Percentiles rank a stretch among this genome's conserved stretches.
phyloP scores from a whole-genome alignment of 2,329 filamentous ascomycete genomes.

The Colletotrichum sp. region DNA sequence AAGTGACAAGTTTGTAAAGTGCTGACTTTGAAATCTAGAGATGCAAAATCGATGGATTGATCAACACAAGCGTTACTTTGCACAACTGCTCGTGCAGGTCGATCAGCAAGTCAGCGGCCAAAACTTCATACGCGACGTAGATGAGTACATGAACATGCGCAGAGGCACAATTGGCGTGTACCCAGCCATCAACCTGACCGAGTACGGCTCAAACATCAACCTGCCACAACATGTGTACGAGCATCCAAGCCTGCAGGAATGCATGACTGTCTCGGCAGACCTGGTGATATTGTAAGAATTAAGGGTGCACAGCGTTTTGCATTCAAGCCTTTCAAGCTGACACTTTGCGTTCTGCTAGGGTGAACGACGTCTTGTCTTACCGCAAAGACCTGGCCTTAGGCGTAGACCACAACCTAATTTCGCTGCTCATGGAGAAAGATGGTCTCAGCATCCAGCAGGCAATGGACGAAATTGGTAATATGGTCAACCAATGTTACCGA shows the following conservation, averaged over 20 bases:
- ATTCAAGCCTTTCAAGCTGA: neutral
- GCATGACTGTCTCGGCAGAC: neutral
- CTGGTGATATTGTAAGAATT: neutral
- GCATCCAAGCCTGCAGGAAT: neutral
- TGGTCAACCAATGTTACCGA: neutral
- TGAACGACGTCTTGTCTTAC: neutral
- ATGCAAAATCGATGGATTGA: neutral
- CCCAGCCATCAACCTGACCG: neutral
- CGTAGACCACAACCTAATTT: neutral
- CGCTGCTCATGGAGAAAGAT: neutral
- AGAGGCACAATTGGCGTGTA: neutral
- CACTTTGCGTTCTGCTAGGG: neutral
- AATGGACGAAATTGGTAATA: neutral
- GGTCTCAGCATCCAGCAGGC: neutral
- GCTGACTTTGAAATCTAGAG: neutral
- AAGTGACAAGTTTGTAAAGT: neutral
- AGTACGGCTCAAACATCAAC: neutral
- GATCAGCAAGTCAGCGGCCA: neutral
- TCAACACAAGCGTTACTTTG: neutral
- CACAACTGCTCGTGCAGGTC: neutral
- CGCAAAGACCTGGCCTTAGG: neutral
- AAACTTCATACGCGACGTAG: neutral
- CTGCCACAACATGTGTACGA: neutral
- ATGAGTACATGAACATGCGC: neutral
- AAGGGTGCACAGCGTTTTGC: neutral